Evolutionary conservation across 2,329 filamentous ascomycete genomes (phyloP), one percentile per base, ranked within the genome.

Genomic region (Fonsecaea pugnacius): DNA sequence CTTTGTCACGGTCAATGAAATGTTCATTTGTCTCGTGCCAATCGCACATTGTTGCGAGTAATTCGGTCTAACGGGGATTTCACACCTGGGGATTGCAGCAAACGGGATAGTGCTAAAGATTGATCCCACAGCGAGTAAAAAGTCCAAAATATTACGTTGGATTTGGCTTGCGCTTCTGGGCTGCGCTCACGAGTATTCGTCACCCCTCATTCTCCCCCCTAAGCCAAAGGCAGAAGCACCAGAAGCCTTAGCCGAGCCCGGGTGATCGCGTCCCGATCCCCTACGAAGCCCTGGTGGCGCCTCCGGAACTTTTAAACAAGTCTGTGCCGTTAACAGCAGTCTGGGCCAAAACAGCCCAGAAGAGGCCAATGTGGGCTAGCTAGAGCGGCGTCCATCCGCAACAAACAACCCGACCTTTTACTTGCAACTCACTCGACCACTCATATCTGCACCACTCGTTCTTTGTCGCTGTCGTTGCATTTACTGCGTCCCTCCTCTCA

Each of bases 101-200:
- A 46, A 16, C 6, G 14, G 14, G 56, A 36, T 8, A 14, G 24
- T 24, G 40, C 56, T 30, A 10, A 38, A 61, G 32, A 33, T 12
- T 35, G 35, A 35, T 35, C 46, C 33, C 27, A 5, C 27, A 6
- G 27, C 4, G 4, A 18, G 48, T 33, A 57, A 40, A 10, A 36
- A 21, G 9, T 50, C 56, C 46, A 52, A 52, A 60, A 48, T 48
- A 58, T 65, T 62, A 65, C 63, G 33, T 65, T 60, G 55, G 58
- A 65, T 59, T 65, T 60, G 51, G 54, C 62, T 59, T 60, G 24
- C 12, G 9, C 18, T 12, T 54, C 8, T 10, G 21, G 35, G 35
- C 14, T 36, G 52, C 35, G 12, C 9, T 33, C 48, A 30, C 27
- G n/a, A 46, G n/a, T 46, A 46, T 21, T 18, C 5, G 40, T 21